Evolutionary conservation across 2,329 filamentous ascomycete genomes (phyloP), one percentile per base, ranked within the genome.

Genomic region (Neoscytalidium dimidiatum): DNA sequence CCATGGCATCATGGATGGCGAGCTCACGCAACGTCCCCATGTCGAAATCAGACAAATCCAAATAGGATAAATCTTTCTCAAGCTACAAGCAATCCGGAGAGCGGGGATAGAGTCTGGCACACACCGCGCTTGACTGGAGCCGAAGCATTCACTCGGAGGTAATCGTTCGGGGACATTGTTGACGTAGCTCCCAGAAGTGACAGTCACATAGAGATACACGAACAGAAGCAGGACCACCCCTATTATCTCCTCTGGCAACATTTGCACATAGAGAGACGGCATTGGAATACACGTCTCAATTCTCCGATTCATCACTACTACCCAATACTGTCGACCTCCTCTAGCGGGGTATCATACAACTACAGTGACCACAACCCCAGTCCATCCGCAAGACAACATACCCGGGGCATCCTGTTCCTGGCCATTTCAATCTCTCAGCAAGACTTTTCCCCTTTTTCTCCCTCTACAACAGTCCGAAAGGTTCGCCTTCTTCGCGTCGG

Each of bases 341-440:
- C 56, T 33, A 46, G n/a, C 26, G 56, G 56, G 56, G 56, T 60
- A 60, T 60, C 56, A 60, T 46, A 60, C 41, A 60, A 60, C 26
- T 60, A 60, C 21, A 44, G 9, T 31, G 17, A 29, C 28, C 14
- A n/a, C 33, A 33, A 28, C 38, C n/a, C 38, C n/a, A 23, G 17
- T 7, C 26, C 26, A 26, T 44, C 21, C 35, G 19, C 17, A 26
- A 17, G 14, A n/a, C n/a, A n/a, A n/a, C n/a, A n/a, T n/a, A n/a
- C n/a, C n/a, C n/a, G n/a, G n/a, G n/a, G n/a, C n/a, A n/a, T 44
- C 26, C 13, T 5, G 13, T 44, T 26, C 23, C 35, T 29, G 17
- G 21, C 23, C 17, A 11, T 31, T 7, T 44, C 21, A 4, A 38
- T 38, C 33, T 19, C n/a, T 21, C 38, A 26, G 2, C 46, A 58